A percentile compares a stretch with the other conserved stretches of the same genome.
These are phyloP conservation scores for Fusarium cyanostomum DNA, from an alignment of 2,329 filamentous ascomycete species.

Conservation along the genomic window DNA sequence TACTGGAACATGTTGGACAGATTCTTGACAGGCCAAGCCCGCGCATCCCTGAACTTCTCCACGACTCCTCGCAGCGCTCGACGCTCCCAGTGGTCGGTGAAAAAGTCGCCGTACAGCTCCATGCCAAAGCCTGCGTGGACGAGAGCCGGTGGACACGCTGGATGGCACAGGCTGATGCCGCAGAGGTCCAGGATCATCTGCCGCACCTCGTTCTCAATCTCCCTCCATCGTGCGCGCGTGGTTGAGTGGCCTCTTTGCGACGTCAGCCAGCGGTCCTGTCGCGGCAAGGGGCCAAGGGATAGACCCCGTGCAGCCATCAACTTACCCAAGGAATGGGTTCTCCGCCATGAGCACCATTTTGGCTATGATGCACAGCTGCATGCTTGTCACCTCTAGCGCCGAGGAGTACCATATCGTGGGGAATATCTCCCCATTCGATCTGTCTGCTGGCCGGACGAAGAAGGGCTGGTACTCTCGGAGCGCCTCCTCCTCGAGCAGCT, in stretches of 20 bases:
- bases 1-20: constrained; percentile 50
- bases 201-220: constrained; percentile 51
- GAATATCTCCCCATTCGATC: constrained; percentile 52
- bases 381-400: constrained; percentile 52
- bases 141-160: constrained; percentile 50
- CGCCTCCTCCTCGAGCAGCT: constrained; percentile 48
- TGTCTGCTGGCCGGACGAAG: constrained; percentile 47
- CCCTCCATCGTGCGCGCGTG: constrained; percentile 46
- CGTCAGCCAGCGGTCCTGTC: constrained; percentile 11
- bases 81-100: constrained; percentile 52
- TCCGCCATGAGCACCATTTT: constrained; percentile 53
- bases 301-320: no score
- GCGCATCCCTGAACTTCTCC: constrained; percentile 56
- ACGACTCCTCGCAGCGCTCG: constrained; percentile 51
- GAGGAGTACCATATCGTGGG: constrained; percentile 53
- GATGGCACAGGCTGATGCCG: constrained; percentile 53
- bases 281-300: background rate
- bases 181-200: constrained; percentile 51
- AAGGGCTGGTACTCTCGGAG: constrained; percentile 48
- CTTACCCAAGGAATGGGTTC: constrained; percentile 50
- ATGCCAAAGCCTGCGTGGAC: constrained; percentile 53
- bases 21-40: constrained; percentile 52
- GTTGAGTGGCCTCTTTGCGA: constrained; percentile 39
- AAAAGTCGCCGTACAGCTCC: constrained; percentile 54
- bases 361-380: constrained; percentile 52